Percentiles rank a stretch among this genome's conserved stretches.
Conservation (phyloP, 1,139 yeast species). For the Insectozyma bohioensis region DNA sequence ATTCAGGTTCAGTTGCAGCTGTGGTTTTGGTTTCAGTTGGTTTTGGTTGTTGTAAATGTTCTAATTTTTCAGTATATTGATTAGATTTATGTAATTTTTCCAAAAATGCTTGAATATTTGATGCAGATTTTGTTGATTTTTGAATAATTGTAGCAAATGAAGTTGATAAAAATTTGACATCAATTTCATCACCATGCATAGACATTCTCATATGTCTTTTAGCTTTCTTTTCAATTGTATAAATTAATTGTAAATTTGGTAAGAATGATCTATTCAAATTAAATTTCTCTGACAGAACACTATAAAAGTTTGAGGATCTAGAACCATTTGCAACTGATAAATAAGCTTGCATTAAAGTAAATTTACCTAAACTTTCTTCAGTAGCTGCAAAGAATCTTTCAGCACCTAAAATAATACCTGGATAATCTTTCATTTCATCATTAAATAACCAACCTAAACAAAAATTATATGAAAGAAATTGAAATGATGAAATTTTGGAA, state of each 20-base stretch:
- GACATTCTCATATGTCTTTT: conserved; percentile 38
- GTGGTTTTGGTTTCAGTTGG: not conserved
- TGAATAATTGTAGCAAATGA: conserved; percentile 48
- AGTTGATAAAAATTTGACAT: conserved; percentile 58
- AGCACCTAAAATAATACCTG: conserved; percentile 78
- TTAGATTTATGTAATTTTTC: no score
- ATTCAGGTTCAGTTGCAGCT: conserved; percentile 13
- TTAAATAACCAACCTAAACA: conserved; percentile 77
- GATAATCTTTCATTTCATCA: conserved; percentile 42
- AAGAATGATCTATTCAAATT: conserved; percentile 61
- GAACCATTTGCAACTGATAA: conserved; percentile 66
- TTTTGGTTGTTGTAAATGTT: no score
- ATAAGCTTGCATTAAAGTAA: conserved; percentile 64
- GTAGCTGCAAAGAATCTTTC: conserved; percentile 65
- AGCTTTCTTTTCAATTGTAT: conserved; percentile 38
- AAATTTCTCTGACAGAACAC: conserved; percentile 44
- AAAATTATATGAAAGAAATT: conserved; percentile 61
- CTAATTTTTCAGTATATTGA: no score
- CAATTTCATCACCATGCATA: conserved; percentile 66
- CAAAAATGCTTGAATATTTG: conserved; percentile 41
- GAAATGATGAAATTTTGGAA: conserved; percentile 52
- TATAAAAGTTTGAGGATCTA: conserved; percentile 50
- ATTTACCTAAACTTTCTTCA: conserved; percentile 61
- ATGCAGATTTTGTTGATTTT: conserved; percentile 42
- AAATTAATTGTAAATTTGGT: conserved; percentile 64